phyloP scores from a whole-genome alignment of 1,139 yeast species.

The Hyphopichia khmerensis region DNA sequence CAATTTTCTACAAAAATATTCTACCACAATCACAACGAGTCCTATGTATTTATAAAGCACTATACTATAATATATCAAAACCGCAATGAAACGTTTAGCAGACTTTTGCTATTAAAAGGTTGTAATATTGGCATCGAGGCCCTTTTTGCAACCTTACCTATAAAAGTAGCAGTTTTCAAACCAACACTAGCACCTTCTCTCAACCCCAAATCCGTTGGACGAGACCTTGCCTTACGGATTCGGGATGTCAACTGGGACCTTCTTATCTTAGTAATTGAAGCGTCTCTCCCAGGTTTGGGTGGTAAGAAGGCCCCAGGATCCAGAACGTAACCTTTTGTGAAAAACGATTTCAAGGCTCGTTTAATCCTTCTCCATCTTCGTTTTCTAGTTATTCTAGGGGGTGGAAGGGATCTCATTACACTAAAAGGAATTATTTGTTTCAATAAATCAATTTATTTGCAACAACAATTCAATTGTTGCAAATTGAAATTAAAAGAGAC shows the following conservation, averaged over 20 bases:
- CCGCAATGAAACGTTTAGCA: constrained; percentile 16
- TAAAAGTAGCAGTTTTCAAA: constrained; percentile 20
- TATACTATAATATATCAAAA: too few relatives aligned
- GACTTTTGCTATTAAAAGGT: constrained; percentile 11
- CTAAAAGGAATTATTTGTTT: too few relatives aligned
- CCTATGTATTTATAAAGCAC: too few relatives aligned
- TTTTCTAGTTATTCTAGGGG: constrained; percentile 39
- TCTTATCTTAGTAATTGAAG: constrained; percentile 22
- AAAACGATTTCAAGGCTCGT: constrained; percentile 26
- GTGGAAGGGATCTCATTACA: constrained; percentile 47
- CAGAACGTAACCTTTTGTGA: constrained; percentile 27
- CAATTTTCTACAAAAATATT: too few relatives aligned
- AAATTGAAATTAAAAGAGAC: too few relatives aligned
- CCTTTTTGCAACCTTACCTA: constrained; percentile 23
- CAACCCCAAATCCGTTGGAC: neutral
- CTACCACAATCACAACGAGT: too few relatives aligned
- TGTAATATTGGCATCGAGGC: constrained; percentile 22
- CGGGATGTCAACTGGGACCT: constrained; percentile 23
- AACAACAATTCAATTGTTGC: too few relatives aligned
- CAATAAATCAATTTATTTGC: too few relatives aligned
- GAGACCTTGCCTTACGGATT: neutral
- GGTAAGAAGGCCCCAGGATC: constrained; percentile 29
- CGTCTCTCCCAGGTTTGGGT: constrained; percentile 7
- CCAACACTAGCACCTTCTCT: constrained; percentile 22
- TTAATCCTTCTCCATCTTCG: constrained; percentile 38